Percentiles rank a stretch among this genome's conserved stretches.
Evolutionary conservation across 148 eudicot species (phyloP).

Genomic region (Fagopyrum tataricum): DNA sequence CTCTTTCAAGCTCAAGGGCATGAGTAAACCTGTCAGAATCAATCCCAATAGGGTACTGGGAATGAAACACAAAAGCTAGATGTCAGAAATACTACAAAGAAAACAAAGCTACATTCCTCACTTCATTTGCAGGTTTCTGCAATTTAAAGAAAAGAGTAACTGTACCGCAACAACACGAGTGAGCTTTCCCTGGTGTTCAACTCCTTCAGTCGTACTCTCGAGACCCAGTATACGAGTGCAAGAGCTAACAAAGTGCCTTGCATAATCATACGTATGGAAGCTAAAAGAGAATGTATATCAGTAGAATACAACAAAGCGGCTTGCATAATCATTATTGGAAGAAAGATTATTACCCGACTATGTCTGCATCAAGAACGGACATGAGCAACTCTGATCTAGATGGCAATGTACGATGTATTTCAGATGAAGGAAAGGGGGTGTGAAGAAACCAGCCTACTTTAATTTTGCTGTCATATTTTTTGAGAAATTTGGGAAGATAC

Average conservation of each 20-base stretch:
- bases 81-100: background rate
- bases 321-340: too few species aligned
- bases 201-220: constrained; percentile 80
- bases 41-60: constrained; percentile 78
- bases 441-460: constrained; percentile 93
- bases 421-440: constrained; percentile 86
- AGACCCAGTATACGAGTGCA: constrained; percentile 74
- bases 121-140: background rate
- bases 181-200: constrained; percentile 64
- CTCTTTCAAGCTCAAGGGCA: constrained; percentile 56
- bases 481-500: constrained; percentile 70
- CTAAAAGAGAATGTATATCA: constrained; percentile 23
- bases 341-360: constrained; percentile 49
- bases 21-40: constrained; percentile 61
- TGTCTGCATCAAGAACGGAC: constrained; percentile 76
- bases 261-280: constrained; percentile 80
- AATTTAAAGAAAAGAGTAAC: background rate
- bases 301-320: too few species aligned
- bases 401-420: constrained; percentile 60
- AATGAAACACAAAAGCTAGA: constrained; percentile 1
- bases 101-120: too few species aligned
- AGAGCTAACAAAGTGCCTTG: constrained; percentile 73
- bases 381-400: constrained; percentile 60
- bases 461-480: constrained; percentile 46
- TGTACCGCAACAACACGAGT: constrained; percentile 74